phyloP scores from a whole-genome alignment of 225 moss, liverwort and hornwort genomes.

The Lunularia cruciata region DNA sequence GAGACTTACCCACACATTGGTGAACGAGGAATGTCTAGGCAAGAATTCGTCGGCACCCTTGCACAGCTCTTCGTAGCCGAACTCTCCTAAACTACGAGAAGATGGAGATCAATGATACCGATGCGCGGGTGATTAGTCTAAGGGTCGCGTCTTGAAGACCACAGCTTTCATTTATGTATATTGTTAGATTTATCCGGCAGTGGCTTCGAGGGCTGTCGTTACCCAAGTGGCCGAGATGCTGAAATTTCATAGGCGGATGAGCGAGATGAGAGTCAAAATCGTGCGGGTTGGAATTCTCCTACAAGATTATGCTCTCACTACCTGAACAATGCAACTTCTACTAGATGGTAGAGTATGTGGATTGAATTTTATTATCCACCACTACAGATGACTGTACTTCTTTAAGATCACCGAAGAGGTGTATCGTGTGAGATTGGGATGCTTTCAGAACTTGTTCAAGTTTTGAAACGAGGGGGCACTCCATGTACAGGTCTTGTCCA shows the following conservation, averaged over 20 bases:
- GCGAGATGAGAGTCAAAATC: too few relatives aligned
- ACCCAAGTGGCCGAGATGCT: too few relatives aligned
- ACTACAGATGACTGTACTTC: not conserved
- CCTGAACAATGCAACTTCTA: too few relatives aligned
- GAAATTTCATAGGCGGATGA: too few relatives aligned
- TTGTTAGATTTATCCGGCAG: too few relatives aligned
- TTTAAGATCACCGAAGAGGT: not conserved
- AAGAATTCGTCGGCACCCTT: conserved; percentile 56
- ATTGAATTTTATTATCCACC: not conserved
- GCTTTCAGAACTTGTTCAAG: not conserved
- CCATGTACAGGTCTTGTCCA: not conserved
- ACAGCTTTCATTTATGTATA: not conserved
- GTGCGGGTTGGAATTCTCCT: too few relatives aligned
- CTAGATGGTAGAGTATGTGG: too few relatives aligned
- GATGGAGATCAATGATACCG: conserved; percentile 2
- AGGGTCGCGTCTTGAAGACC: not conserved
- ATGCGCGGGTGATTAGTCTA: not conserved
- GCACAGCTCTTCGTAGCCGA: conserved; percentile 48
- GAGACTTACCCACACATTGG: conserved; percentile 33
- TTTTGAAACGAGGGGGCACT: not conserved
- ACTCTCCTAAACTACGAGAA: conserved; percentile 51
- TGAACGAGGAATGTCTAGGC: conserved; percentile 69
- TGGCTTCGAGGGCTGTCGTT: too few relatives aligned
- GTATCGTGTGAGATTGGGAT: not conserved
- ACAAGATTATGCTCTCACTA: too few relatives aligned